Evolutionary conservation across 345 rosid species (phyloP).

Genomic region (Syzygium grande): DNA sequence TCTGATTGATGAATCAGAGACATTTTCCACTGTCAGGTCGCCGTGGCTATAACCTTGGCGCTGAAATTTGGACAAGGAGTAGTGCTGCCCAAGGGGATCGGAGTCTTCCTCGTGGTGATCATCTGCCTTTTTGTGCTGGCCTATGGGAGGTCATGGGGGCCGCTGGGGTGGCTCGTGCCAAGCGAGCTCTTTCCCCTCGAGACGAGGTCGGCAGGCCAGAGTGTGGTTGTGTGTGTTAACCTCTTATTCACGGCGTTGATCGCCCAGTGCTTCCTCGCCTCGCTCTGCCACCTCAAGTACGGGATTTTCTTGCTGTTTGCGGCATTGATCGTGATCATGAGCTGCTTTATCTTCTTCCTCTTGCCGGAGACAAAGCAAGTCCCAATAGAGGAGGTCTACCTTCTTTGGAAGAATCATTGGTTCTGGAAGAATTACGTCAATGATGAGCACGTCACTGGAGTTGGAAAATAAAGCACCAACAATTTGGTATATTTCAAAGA

Average conservation of each 20-base stretch:
- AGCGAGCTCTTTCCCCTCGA: constrained; percentile 86
- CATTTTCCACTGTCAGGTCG: constrained; percentile 22
- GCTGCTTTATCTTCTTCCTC: constrained; percentile 61
- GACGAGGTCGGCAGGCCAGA: constrained; percentile 92
- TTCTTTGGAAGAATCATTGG: constrained; percentile 68
- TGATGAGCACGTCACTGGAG: background rate
- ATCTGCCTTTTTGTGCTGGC: constrained; percentile 70
- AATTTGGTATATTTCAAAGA: background rate
- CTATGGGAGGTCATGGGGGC: constrained; percentile 94
- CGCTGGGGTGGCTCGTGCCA: constrained; percentile 92
- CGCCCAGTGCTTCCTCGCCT: constrained; percentile 69
- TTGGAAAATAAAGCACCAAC: background rate
- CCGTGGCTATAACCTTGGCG: constrained; percentile 53
- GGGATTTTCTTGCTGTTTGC: constrained; percentile 75
- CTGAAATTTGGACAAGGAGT: constrained; percentile 58
- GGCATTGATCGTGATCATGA: constrained; percentile 57
- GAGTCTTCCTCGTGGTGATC: constrained; percentile 45
- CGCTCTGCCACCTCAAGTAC: constrained; percentile 60
- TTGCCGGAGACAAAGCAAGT: constrained; percentile 91
- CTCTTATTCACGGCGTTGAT: constrained; percentile 76
- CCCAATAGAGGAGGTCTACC: constrained; percentile 75
- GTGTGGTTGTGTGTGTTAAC: constrained; percentile 75
- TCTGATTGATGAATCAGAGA: background rate
- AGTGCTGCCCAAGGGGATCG: constrained; percentile 26
- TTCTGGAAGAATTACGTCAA: constrained; percentile 64